Conservation (phyloP, 2,329 filamentous ascomycete species). For the Colletotrichum scovillei region DNA sequence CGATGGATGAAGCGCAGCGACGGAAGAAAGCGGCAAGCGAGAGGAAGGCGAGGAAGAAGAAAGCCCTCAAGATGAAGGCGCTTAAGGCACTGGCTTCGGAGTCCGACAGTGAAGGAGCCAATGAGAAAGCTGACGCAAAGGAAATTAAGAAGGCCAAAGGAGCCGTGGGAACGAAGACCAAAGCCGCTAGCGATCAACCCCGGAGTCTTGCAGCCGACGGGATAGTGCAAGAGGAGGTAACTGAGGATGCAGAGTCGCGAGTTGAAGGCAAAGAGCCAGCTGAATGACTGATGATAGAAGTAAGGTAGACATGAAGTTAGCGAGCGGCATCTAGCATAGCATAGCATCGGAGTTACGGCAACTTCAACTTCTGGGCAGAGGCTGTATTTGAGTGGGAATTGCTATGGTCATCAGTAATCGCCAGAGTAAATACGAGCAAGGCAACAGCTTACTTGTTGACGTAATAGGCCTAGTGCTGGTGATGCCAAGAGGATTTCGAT, state of each 20-base stretch:
- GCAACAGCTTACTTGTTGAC: neutral
- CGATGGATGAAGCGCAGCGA: constrained; percentile 24
- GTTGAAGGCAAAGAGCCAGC: neutral
- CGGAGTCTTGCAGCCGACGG: neutral
- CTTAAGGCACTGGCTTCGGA: neutral
- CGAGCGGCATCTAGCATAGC: neutral
- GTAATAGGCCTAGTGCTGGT: neutral
- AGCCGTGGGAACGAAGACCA: neutral
- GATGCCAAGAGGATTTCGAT: constrained; percentile 1
- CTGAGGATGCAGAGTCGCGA: neutral
- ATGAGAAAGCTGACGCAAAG: neutral
- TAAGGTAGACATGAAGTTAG: neutral
- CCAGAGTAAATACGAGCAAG: neutral
- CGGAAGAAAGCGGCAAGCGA: constrained; percentile 7
- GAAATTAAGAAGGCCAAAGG: neutral
- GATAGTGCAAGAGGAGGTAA: neutral
- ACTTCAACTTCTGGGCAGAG: neutral
- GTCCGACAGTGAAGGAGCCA: neutral
- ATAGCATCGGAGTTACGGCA: neutral
- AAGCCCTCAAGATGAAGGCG: constrained; percentile 13
- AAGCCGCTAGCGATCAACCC: neutral
- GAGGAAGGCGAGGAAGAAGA: constrained; percentile 24
- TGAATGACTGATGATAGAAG: neutral
- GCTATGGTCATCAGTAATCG: neutral
- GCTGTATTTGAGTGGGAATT: neutral